Evolutionary conservation across 23 red algal species (phyloP).

Genomic region (Pyropia yezoensis): DNA sequence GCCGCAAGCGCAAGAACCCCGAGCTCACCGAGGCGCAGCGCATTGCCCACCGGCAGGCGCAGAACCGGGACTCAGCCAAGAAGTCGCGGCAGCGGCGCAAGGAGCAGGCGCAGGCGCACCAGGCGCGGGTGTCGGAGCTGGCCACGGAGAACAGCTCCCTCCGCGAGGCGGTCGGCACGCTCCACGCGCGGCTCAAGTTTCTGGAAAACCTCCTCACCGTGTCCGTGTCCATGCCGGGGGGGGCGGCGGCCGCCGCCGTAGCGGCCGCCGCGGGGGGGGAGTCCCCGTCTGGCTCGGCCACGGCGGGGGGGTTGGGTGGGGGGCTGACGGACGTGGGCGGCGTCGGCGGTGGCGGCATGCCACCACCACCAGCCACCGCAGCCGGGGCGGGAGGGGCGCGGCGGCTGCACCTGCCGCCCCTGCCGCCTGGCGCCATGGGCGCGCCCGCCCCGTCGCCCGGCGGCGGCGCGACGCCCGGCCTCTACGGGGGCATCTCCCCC

Average conservation of each 20-base stretch:
- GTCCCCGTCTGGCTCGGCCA: no score
- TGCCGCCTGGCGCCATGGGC: no score
- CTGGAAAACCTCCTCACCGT: slow-evolving; percentile 54
- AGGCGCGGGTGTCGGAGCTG: slow-evolving; percentile 27
- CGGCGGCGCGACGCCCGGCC: no score
- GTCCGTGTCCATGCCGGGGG: slow-evolving; percentile 19
- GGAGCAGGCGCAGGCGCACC: slow-evolving; percentile 33
- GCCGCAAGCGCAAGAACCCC: slow-evolving; percentile 55
- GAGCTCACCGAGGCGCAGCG: slow-evolving; percentile 54
- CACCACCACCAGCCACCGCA: no score
- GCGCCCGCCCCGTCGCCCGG: no score
- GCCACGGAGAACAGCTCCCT: slow-evolving; percentile 41
- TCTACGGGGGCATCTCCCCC: no score
- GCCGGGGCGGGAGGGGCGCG: no score
- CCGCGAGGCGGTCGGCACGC: slow-evolving; percentile 29
- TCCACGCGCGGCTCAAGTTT: slow-evolving; percentile 35
- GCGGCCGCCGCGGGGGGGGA: no score
- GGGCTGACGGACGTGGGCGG: no score
- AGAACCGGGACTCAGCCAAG: slow-evolving; percentile 67
- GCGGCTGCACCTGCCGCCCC: no score
- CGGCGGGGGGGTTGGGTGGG: no score
- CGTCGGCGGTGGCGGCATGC: no score
- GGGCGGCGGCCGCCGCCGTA: neutral
- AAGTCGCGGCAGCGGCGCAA: slow-evolving; percentile 55
- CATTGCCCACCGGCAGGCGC: slow-evolving; percentile 36